These are phyloP conservation scores for Stevia rebaudiana DNA, from an alignment of 140 eudicot genomes.

Conservation along the genomic window DNA sequence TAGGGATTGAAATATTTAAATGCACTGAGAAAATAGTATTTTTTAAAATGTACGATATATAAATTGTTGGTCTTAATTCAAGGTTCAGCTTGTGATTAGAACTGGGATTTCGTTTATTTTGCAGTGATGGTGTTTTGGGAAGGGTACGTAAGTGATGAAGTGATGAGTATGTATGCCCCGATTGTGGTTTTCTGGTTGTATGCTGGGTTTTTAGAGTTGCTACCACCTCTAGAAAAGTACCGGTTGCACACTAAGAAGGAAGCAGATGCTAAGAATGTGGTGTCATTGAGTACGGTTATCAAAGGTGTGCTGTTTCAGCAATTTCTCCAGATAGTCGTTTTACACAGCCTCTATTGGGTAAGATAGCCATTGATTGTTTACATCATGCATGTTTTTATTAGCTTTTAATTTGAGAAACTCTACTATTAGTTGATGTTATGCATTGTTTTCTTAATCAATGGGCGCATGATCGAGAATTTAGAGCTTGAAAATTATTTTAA, in stretches of 20 bases:
- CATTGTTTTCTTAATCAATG: no score
- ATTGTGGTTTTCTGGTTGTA: conserved; percentile 71
- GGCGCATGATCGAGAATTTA: no score
- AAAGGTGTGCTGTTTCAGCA: conserved; percentile 84
- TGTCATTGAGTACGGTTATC: conserved; percentile 46
- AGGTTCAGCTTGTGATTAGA: neutral
- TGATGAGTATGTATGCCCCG: conserved; percentile 85
- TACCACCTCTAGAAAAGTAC: conserved; percentile 59
- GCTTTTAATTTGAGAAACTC: no score
- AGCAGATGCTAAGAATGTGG: conserved; percentile 54
- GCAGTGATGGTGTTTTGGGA: conserved; percentile 82
- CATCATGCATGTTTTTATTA: no score
- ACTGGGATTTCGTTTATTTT: neutral
- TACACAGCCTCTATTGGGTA: conserved; percentile 62
- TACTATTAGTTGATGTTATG: no score
- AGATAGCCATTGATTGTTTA: neutral
- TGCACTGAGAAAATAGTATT: no score
- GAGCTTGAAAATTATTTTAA: neutral
- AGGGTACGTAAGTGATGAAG: conserved; percentile 71
- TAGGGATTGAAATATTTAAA: no score
- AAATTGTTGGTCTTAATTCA: neutral
- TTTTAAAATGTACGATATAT: no score
- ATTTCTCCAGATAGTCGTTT: conserved; percentile 62
- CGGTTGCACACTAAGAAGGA: conserved; percentile 63
- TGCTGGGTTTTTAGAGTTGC: conserved; percentile 59